Percentiles rank a stretch among this genome's conserved stretches.
phyloP scores from a whole-genome alignment of 2,329 filamentous ascomycete genomes.

The Seiridium cupressi region DNA sequence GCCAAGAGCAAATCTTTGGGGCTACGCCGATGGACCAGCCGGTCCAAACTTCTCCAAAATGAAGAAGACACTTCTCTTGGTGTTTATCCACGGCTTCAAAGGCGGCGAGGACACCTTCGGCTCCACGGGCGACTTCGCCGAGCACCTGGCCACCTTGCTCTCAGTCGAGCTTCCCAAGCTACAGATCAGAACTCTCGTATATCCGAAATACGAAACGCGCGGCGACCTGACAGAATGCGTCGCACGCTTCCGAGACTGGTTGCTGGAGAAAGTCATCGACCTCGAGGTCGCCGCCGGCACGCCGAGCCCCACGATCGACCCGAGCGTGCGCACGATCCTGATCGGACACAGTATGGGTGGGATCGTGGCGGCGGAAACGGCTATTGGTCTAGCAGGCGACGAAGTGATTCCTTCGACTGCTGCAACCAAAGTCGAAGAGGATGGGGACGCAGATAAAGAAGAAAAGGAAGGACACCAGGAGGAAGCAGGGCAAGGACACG shows the following conservation, averaged over 20 bases:
- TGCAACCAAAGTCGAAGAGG: constrained; percentile 23
- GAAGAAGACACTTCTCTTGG: constrained; percentile 78
- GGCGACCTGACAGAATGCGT: constrained; percentile 74
- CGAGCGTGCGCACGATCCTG: constrained; percentile 27
- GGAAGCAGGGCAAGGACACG: constrained; percentile 4
- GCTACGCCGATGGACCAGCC: neutral
- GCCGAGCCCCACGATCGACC: constrained; percentile 28
- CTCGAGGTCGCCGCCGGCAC: constrained; percentile 75
- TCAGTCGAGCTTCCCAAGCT: constrained; percentile 66
- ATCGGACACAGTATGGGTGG: constrained; percentile 61
- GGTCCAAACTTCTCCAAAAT: constrained; percentile 38
- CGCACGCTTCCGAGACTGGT: constrained; percentile 73
- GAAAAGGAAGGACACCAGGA: neutral
- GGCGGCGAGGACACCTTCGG: constrained; percentile 79
- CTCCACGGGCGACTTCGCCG: constrained; percentile 63
- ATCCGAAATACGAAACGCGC: constrained; percentile 79
- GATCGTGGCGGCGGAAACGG: constrained; percentile 88
- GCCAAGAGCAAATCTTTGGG: neutral
- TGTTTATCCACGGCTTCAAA: constrained; percentile 90
- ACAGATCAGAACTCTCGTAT: constrained; percentile 66
- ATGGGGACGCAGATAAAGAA: neutral
- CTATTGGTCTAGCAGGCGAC: constrained; percentile 67
- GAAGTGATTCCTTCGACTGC: constrained; percentile 41
- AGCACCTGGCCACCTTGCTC: constrained; percentile 65
- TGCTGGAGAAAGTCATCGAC: constrained; percentile 91